phyloP scores from a whole-genome alignment of 1,139 yeast species.

The Kodamaea suecica region DNA sequence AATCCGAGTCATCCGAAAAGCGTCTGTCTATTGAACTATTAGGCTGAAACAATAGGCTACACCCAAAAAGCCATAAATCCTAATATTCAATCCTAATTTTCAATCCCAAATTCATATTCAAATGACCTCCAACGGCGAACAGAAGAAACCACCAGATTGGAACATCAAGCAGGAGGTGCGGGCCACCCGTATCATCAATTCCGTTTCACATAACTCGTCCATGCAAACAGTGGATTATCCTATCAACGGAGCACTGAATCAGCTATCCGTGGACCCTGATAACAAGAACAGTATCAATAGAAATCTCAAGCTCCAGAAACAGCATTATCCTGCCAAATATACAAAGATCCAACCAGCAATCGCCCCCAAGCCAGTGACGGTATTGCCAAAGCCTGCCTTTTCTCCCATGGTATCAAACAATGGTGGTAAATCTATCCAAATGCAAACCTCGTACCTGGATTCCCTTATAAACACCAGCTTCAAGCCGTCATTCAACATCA shows the following conservation, averaged over 20 bases:
- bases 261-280: too few relatives aligned
- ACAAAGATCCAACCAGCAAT: slow-evolving; percentile 43
- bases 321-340: slow-evolving; percentile 19
- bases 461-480: slow-evolving; percentile 16
- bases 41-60: too few relatives aligned
- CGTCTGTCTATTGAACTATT: too few relatives aligned
- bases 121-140: background rate
- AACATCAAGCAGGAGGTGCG: background rate
- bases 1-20: background rate
- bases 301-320: slow-evolving; percentile 1
- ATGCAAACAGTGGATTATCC: slow-evolving; percentile 5
- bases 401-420: slow-evolving; percentile 15
- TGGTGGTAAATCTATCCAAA: slow-evolving; percentile 13
- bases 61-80: too few relatives aligned
- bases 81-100: too few relatives aligned
- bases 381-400: slow-evolving; percentile 25
- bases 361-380: slow-evolving; percentile 37
- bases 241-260: slow-evolving; percentile 2
- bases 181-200: slow-evolving; percentile 2
- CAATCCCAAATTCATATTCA: background rate
- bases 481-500: slow-evolving; percentile 30
- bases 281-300: slow-evolving; percentile 1
- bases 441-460: slow-evolving; percentile 16
- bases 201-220: slow-evolving; percentile 4
- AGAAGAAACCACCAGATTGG: slow-evolving; percentile 1